These are phyloP conservation scores for Diaporthe eres DNA, from an alignment of 2,329 filamentous ascomycete genomes.

Conservation along the genomic window DNA sequence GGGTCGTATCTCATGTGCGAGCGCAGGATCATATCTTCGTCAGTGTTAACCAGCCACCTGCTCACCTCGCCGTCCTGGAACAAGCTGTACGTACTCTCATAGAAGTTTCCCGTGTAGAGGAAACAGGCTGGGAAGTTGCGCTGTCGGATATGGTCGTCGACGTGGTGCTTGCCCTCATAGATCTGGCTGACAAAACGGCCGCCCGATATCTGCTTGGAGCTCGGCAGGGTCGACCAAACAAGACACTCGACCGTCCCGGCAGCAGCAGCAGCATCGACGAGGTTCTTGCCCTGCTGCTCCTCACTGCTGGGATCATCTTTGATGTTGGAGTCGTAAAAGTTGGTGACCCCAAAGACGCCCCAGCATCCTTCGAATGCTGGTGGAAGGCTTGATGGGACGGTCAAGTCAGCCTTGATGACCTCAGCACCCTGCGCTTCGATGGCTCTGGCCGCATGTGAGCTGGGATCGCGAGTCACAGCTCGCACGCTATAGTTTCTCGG, in stretches of 20 bases:
- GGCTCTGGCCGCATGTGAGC: constrained; percentile 9
- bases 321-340: constrained; percentile 37
- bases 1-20: constrained; percentile 37
- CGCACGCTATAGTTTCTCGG: constrained; percentile 28
- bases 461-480: constrained; percentile 34
- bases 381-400: constrained; percentile 20
- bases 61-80: neutral
- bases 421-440: constrained; percentile 32
- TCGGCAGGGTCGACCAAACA: constrained; percentile 37
- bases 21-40: constrained; percentile 31
- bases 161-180: constrained; percentile 38
- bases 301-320: constrained; percentile 38
- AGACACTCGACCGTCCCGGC: constrained; percentile 37
- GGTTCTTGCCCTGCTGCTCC: constrained; percentile 39
- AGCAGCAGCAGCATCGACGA: constrained; percentile 35
- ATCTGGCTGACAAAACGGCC: constrained; percentile 35
- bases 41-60: neutral
- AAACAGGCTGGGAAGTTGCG: constrained; percentile 32
- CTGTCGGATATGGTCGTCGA: constrained; percentile 36
- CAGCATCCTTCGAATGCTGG: constrained; percentile 34
- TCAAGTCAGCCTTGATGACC: constrained; percentile 38
- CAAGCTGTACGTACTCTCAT: constrained; percentile 16
- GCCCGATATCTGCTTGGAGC: constrained; percentile 32
- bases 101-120: constrained; percentile 39
- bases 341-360: constrained; percentile 39